These are phyloP conservation scores for Lecanicillium sp. DNA, from an alignment of 2,329 filamentous ascomycete species.

Conservation along the genomic window DNA sequence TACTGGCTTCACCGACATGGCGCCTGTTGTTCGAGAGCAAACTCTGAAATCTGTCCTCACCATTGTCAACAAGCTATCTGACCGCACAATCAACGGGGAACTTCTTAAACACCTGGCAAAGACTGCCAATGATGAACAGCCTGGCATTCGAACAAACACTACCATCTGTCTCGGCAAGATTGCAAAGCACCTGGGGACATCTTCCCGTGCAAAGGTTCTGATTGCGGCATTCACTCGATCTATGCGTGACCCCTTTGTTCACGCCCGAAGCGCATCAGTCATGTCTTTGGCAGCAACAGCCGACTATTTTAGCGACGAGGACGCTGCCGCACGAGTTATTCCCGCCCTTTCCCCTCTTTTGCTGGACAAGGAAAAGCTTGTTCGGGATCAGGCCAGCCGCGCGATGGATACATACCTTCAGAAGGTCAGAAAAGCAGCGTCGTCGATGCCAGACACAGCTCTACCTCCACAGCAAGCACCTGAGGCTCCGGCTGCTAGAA, in stretches of 20 bases:
- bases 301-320: conserved; percentile 83
- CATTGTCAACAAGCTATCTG: conserved; percentile 81
- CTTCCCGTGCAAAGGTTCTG: conserved; percentile 80
- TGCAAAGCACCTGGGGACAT: conserved; percentile 72
- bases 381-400: conserved; percentile 86
- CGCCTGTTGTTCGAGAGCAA: conserved; percentile 88
- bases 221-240: conserved; percentile 87
- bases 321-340: conserved; percentile 75
- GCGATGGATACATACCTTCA: conserved; percentile 80
- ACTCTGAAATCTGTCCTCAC: conserved; percentile 90
- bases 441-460: conserved; percentile 70
- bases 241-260: conserved; percentile 86
- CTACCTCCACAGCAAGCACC: conserved; percentile 57
- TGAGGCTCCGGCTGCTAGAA: conserved; percentile 53
- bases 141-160: conserved; percentile 94
- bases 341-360: conserved; percentile 77
- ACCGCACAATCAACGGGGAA: conserved; percentile 89
- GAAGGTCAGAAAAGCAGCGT: conserved; percentile 70
- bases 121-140: conserved; percentile 94
- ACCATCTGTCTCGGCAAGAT: conserved; percentile 97
- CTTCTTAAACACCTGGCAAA: conserved; percentile 85
- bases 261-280: conserved; percentile 82
- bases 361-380: conserved; percentile 90
- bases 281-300: conserved; percentile 78
- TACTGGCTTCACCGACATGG: conserved; percentile 89